phyloP scores from a whole-genome alignment of 345 rosid species.

The Mallotus nudiflorus region DNA sequence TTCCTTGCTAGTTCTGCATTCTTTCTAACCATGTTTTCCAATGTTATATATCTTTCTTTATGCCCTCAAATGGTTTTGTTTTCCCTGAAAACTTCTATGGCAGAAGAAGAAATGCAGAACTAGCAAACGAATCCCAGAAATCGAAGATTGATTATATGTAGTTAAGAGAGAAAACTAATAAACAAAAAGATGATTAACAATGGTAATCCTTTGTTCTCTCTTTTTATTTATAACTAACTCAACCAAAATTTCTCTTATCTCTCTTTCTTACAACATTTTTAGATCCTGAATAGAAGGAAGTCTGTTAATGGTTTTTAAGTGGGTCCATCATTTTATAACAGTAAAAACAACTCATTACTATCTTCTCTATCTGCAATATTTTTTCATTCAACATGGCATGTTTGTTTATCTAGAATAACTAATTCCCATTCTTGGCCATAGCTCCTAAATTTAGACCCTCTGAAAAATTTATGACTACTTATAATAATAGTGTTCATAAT shows the following conservation, averaged over 20 bases:
- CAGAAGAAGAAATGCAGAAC: constrained; percentile 13
- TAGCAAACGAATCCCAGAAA: background rate
- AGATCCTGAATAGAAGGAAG: background rate
- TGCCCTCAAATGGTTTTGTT: too few relatives aligned
- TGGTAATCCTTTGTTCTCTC: background rate
- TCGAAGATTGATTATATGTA: background rate
- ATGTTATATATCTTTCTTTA: too few relatives aligned
- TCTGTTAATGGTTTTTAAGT: background rate
- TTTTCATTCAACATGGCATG: too few relatives aligned
- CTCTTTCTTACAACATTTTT: background rate
- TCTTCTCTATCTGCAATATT: too few relatives aligned
- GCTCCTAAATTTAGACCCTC: too few relatives aligned
- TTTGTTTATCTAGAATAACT: background rate
- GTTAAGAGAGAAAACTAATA: background rate
- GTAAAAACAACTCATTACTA: too few relatives aligned
- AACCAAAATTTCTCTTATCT: background rate
- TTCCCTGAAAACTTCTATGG: background rate
- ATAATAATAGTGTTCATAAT: too few relatives aligned
- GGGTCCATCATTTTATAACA: background rate
- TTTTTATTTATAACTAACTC: background rate
- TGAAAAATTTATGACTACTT: too few relatives aligned
- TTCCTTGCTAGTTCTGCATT: constrained; percentile 9
- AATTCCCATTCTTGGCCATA: background rate
- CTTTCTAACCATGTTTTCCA: constrained; percentile 6
- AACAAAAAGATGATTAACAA: background rate